Base-by-base conservation (phyloP, 2,329 filamentous ascomycete genomes). In the Beauveria medogensis region DNA sequence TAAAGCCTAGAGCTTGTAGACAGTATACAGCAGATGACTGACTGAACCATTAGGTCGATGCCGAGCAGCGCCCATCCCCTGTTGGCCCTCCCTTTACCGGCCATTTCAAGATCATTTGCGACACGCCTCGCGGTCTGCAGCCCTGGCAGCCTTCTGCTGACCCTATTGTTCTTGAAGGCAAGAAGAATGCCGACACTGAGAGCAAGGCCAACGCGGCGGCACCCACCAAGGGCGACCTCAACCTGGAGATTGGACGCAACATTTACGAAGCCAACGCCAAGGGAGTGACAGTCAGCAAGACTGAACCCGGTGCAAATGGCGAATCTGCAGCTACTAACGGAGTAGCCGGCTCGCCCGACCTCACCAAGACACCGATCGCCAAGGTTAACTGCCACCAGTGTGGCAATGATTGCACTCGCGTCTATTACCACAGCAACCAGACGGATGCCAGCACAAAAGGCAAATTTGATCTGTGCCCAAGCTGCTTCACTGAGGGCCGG, bases 81-180 rank as follows among this genome's bases (percentile, higher is more conserved):
- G 93, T 97, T 67, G 93, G 93, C 1, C 93, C 94, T 3, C 94
- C 94, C 7, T 97, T 97, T 70, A 99, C 94, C 4, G 94, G 94
- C 44, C 94, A 99, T 73, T 99, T 99, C 82, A 89, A 91, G 73
- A 88, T 97, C 64, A 93, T 93, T 61, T 94, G 92, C 70, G 94
- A 99, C 72, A 99, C 94, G 0, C 94, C 94, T 58, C 87, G 94
- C 62, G 94, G 94, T 43, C 82, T 99, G 56, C 93, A 97, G 73
- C 90, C 93, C 26, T 96, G 93, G 84, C 94, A 99, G 71, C 94
- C 94, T 20, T 89, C 90, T 20, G 87, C 92, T 1, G 89, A 91
- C 67, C 85, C 91, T 7, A 75, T 86, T 46, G 78, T 87, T 5
- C 70, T 81, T n/a, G 78, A 86, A 64, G 85, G 84, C 59, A 86